phyloP scores from a whole-genome alignment of 305 asterid genomes.

The Petunia hybrid region DNA sequence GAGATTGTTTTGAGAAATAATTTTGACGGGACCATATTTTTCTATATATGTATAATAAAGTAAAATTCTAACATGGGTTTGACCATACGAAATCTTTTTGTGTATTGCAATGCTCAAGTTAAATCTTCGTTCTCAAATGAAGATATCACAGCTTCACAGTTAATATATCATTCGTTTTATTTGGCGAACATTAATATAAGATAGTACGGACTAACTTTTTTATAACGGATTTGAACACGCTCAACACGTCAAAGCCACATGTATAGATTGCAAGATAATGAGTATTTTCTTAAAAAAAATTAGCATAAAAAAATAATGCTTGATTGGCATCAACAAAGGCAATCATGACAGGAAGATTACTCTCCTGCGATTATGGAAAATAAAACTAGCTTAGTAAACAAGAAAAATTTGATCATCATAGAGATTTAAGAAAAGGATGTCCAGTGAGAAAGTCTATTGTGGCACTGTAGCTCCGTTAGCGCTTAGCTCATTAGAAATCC shows the following conservation, averaged over 20 bases:
- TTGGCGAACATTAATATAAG: constrained; percentile 4
- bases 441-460: constrained; percentile 6
- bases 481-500: constrained; percentile 21
- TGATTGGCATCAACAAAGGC: not conserved
- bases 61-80: not conserved
- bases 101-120: not conserved
- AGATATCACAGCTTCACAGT: not conserved
- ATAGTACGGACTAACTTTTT: constrained; percentile 15
- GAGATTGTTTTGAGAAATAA: not conserved
- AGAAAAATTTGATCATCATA: not conserved
- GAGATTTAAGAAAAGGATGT: constrained; percentile 20
- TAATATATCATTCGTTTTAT: not conserved
- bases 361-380: constrained; percentile 20
- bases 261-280: constrained; percentile 7
- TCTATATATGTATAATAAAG: too few relatives aligned
- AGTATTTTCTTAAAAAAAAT: not conserved
- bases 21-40: too few relatives aligned
- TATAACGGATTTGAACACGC: not conserved
- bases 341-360: not conserved
- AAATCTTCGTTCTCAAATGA: not conserved
- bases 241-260: constrained; percentile 18
- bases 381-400: not conserved
- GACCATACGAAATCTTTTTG: not conserved
- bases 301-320: not conserved
- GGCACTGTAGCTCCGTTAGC: constrained; percentile 32